Evolutionary conservation across 768 basidiomycete species (phyloP), one percentile per base, ranked within the genome.

Genomic region (Polyporus arcularius): DNA sequence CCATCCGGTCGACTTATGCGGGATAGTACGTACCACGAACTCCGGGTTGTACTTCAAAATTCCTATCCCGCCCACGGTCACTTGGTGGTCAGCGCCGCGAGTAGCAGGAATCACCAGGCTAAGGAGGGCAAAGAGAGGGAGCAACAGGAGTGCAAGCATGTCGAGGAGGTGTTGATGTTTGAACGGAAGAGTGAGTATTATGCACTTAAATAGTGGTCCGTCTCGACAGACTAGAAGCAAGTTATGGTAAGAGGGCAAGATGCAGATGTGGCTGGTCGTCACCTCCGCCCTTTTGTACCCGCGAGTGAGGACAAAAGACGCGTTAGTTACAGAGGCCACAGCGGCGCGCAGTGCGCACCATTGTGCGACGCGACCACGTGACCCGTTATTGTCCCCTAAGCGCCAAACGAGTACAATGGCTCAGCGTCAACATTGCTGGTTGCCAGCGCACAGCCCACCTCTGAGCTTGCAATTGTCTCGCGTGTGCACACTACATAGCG

Each of bases 41-140:
- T 71, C 52, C 7, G 84, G 84, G 45, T 72, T 73, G 65, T 72
- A 85, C 54, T 72, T 69, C 30, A 80, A 62, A 42, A 75, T 60
- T 14, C 75, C 79, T 10, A 76, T 61, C 12, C 82, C 82, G 35
- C 84, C 84, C 39, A 85, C 83, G 11, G 71, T 75, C 10, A 85
- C 82, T 39, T 77, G 64, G 54, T 81, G 71, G 12, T 71, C 70
- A 2, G 74, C 80, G 64, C 73, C 72, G 10, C 71, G 73, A 41
- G 68, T 69, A 18, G 73, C 66, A 2, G 76, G 73, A 48, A 78
- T 72, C 55, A 69, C 70, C 48, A 72, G 70, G 26, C 77, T 68
- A 55, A 63, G 32, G 32, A 66, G 30, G 12, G 62, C 59, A 40
- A 67, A n/a, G 41, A 40, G 18, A n/a, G 53, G 26, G 42, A 54